Evolutionary conservation across 2,329 filamentous ascomycete genomes (phyloP), one percentile per base, ranked within the genome.

Genomic region (Diaporthe capsici): DNA sequence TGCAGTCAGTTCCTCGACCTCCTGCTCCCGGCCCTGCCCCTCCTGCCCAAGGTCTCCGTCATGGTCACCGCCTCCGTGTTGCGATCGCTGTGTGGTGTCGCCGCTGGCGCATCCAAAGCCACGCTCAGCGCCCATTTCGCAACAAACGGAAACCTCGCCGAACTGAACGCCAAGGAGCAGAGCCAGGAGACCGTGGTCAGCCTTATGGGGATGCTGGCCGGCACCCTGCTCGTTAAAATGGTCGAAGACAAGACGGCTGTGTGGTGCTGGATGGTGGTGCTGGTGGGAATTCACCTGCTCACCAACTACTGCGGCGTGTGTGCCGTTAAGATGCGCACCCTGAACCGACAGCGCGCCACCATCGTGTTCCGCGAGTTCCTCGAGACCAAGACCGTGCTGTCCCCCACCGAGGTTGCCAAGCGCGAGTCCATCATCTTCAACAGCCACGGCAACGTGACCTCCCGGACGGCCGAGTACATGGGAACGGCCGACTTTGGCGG

Each of bases 141-240:
- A 12, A 91, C 89, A 79, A 92, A 92, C 82, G 94, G 95, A 51
- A 98, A 98, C 83, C 85, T 98, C 60, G 96, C 95, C 2, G 96
- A 98, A 83, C 88, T 99, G 74, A 98, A 98, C 85, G 96, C 96
- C 74, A 92, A 98, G 89, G 96, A 98, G 82, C 95, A 95, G 17
- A 97, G 94, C 78, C 97, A 98, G 85, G 97, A 98, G 85, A 98
- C 96, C 0, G 92, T 98, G 28, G 94, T 99, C 74, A 96, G 95
- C 2, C 88, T 98, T 37, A 77, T 98, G 47, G 97, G 97, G 2
- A 95, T 98, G 90, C 88, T 98, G 71, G 91, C 90, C 20, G 97
- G 97, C 0, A 97, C 93, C 65, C 76, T 98, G 2, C 92, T 98
- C 20, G 94, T 98, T 25, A 93, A 94, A 47, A 87, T 90, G 77